phyloP scores from a whole-genome alignment of 2,329 filamentous ascomycete species.

The Sporothrix variecibatus region DNA sequence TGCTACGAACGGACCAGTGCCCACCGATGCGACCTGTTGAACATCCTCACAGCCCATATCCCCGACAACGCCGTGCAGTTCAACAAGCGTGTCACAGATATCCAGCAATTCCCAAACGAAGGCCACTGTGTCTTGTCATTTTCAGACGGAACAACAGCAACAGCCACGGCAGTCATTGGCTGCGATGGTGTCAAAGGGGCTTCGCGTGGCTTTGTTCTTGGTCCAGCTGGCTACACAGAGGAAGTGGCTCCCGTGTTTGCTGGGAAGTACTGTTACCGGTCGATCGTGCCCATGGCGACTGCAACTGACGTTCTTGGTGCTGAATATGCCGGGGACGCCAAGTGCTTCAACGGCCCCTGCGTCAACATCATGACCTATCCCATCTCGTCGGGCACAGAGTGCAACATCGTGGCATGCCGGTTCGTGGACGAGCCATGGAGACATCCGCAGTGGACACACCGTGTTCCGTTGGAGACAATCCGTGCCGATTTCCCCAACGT shows the following conservation, averaged over 20 bases:
- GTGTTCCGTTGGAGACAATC: conserved; percentile 35
- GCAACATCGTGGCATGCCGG: conserved; percentile 30
- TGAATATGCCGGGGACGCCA: conserved; percentile 33
- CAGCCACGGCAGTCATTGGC: conserved; percentile 50
- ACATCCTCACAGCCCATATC: conserved; percentile 44
- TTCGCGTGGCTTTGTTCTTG: conserved; percentile 54
- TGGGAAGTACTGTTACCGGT: conserved; percentile 61
- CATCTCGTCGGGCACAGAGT: conserved; percentile 26
- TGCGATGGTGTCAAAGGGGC: conserved; percentile 66
- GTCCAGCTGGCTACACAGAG: conserved; percentile 26
- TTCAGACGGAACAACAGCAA: conserved; percentile 34
- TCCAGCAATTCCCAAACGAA: not conserved
- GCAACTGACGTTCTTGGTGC: conserved; percentile 46
- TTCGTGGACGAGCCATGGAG: conserved; percentile 20
- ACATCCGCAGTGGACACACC: conserved; percentile 40
- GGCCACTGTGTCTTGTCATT: conserved; percentile 31
- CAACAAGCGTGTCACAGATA: conserved; percentile 21
- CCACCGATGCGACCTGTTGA: conserved; percentile 45
- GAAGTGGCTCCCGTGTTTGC: conserved; percentile 47
- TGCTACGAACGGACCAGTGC: conserved; percentile 45
- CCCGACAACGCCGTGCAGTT: conserved; percentile 26
- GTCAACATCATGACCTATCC: conserved; percentile 41
- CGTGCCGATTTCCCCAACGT: conserved; percentile 13
- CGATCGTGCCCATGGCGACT: conserved; percentile 53
- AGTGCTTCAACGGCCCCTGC: conserved; percentile 39